Conservation (phyloP, 495 filamentous ascomycete species). For the Neurospora sp. region DNA sequence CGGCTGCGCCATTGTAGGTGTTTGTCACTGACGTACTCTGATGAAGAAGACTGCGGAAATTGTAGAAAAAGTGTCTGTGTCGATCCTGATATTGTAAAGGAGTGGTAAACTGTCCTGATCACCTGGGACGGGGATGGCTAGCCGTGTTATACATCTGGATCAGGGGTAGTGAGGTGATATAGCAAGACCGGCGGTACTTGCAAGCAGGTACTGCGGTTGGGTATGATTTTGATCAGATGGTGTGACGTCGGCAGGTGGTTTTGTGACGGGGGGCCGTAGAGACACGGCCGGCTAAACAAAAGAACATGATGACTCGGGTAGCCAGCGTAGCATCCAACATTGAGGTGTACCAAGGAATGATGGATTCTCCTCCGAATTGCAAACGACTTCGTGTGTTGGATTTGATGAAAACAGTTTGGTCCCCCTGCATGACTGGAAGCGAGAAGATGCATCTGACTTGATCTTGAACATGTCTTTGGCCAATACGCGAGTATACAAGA, state of each 20-base stretch:
- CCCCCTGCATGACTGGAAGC: background rate
- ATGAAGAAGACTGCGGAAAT: background rate
- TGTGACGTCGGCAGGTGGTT: background rate
- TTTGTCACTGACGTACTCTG: background rate
- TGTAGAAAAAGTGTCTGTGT: background rate
- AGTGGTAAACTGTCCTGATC: background rate
- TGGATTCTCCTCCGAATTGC: background rate
- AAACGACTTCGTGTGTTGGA: background rate
- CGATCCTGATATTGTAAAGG: background rate
- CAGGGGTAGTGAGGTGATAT: background rate
- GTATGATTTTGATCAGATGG: background rate
- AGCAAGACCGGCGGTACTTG: background rate
- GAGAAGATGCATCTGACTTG: background rate
- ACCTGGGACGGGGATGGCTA: background rate
- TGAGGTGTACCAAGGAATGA: background rate
- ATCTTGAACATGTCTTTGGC: background rate
- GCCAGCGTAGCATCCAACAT: background rate
- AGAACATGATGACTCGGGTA: background rate
- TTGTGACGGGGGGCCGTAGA: background rate
- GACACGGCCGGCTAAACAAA: background rate
- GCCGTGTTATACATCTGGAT: background rate
- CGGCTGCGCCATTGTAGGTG: conserved; percentile 5
- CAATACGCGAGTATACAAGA: background rate
- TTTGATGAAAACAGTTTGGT: background rate
- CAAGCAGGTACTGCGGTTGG: background rate